phyloP scores from a whole-genome alignment of 345 rosid species.

The Linum lewisii region DNA sequence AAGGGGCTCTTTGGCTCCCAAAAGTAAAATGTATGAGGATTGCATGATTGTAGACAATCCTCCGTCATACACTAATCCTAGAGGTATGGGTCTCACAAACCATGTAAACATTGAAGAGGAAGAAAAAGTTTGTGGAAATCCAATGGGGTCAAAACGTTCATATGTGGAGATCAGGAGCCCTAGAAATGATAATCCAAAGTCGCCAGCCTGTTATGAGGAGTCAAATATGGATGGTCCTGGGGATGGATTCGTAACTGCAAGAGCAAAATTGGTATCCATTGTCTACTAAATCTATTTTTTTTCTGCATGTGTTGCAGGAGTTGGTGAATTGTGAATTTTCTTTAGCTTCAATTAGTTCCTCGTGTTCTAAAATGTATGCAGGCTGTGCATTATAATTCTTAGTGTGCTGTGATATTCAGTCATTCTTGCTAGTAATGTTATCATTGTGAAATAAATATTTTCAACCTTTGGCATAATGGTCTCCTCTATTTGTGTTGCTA shows the following conservation, averaged over 20 bases:
- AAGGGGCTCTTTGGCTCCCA: constrained; percentile 29
- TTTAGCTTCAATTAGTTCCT: background rate
- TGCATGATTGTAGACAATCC: constrained; percentile 37
- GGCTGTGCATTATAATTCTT: background rate
- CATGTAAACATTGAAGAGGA: background rate
- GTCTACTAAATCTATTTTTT: background rate
- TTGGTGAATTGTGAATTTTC: too few species aligned
- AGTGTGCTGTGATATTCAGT: background rate
- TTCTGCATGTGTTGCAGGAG: too few species aligned
- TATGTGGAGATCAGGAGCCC: constrained; percentile 45
- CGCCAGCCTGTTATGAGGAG: constrained; percentile 37
- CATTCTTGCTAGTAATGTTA: background rate
- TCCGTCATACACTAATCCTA: constrained; percentile 20
- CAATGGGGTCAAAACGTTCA: constrained; percentile 42
- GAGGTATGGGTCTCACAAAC: constrained; percentile 18
- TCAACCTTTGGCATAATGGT: too few species aligned
- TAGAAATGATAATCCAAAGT: constrained; percentile 23
- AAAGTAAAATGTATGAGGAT: constrained; percentile 36
- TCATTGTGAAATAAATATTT: too few species aligned
- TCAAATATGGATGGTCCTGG: constrained; percentile 34
- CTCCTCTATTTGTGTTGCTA: too few species aligned
- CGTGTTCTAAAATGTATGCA: background rate
- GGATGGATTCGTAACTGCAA: constrained; percentile 79
- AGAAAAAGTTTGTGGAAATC: too few species aligned
- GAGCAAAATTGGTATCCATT: constrained; percentile 71